Evolutionary conservation across 768 basidiomycete genomes (phyloP).

Genomic region (Chalciporus chontae): DNA sequence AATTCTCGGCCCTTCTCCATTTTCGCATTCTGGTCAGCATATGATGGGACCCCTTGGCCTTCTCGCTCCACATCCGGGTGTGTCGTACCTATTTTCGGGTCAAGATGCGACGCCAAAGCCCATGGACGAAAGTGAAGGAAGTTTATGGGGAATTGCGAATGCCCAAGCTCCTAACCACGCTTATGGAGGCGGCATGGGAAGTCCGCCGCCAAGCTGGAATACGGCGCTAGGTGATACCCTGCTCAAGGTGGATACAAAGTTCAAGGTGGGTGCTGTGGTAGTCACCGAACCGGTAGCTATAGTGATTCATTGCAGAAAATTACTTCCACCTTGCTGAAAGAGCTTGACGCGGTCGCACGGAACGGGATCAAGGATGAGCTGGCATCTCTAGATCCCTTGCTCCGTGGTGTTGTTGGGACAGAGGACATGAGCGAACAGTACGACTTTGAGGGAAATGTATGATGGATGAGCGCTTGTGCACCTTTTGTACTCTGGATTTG

Average conservation of each 20-base stretch:
- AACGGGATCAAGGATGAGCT: conserved; percentile 81
- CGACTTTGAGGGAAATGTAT: conserved; percentile 41
- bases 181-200: conserved; percentile 36
- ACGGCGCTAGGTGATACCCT: conserved; percentile 66
- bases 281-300: neutral
- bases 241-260: conserved; percentile 75
- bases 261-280: conserved; percentile 57
- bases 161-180: conserved; percentile 29
- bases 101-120: conserved; percentile 38
- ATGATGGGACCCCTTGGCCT: conserved; percentile 74
- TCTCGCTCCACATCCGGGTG: conserved; percentile 76
- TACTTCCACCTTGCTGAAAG: conserved; percentile 72
- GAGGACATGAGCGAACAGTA: conserved; percentile 40
- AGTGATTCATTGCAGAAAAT: conserved; percentile 62
- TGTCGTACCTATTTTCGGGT: conserved; percentile 65
- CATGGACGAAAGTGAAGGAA: conserved; percentile 43
- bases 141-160: conserved; percentile 74
- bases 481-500: conserved; percentile 3
- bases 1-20: conserved; percentile 79
- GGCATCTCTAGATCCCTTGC: conserved; percentile 73
- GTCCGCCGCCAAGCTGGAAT: conserved; percentile 62
- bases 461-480: conserved; percentile 26
- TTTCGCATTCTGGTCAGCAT: conserved; percentile 65
- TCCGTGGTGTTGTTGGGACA: conserved; percentile 51
- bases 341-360: conserved; percentile 79